Evolutionary conservation across 345 rosid genomes (phyloP).

Genomic region (Salix dunnii): DNA sequence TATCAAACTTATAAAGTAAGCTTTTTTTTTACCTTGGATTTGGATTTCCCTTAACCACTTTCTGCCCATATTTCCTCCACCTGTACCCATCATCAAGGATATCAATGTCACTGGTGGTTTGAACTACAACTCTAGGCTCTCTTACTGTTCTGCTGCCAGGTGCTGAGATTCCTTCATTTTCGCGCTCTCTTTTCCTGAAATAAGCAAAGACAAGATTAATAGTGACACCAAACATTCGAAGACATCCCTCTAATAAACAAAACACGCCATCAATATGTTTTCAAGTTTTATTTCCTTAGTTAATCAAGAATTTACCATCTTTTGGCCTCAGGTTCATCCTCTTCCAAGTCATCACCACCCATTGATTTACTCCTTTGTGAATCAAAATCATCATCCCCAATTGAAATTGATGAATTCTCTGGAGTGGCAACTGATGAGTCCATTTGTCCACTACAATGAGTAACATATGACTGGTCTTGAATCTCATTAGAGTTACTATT

Average conservation of each 20-base stretch:
- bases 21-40: conserved; percentile 61
- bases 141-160: conserved; percentile 72
- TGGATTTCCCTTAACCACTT: conserved; percentile 92
- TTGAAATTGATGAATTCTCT: conserved; percentile 67
- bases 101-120: conserved; percentile 90
- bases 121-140: conserved; percentile 90
- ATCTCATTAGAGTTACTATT: conserved; percentile 29
- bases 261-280: background rate
- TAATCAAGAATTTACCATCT: conserved; percentile 54
- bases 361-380: conserved; percentile 59
- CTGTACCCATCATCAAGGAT: conserved; percentile 92
- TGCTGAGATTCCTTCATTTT: conserved; percentile 74
- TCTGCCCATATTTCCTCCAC: conserved; percentile 98
- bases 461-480: conserved; percentile 46
- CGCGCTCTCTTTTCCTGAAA: conserved; percentile 68
- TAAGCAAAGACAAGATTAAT: conserved; percentile 1
- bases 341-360: conserved; percentile 62
- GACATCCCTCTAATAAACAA: background rate
- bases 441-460: conserved; percentile 35
- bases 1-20: background rate
- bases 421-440: conserved; percentile 49
- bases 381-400: conserved; percentile 70
- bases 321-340: conserved; percentile 76
- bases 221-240: background rate
- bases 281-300: background rate